Evolutionary conservation across 2,329 filamentous ascomycete species (phyloP).

Genomic region (Fusarium acutatum): DNA sequence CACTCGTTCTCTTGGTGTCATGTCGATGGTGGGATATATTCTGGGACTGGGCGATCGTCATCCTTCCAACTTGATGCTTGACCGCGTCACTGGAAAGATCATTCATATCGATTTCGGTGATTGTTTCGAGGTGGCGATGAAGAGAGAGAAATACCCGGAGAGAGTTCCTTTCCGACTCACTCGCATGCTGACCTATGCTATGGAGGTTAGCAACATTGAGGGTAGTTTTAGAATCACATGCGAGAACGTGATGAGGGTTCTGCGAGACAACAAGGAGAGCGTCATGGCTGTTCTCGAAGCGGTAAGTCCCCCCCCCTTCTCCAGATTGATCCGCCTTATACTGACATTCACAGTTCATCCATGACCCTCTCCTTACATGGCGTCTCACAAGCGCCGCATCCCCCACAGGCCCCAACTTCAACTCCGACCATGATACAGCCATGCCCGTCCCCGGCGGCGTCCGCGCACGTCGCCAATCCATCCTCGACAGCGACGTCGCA

Average conservation of each 20-base stretch:
- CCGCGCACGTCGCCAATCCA: conserved; percentile 72
- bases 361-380: conserved; percentile 99
- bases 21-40: conserved; percentile 99
- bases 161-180: conserved; percentile 97
- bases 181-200: conserved; percentile 98
- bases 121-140: conserved; percentile 99
- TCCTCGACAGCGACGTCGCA: conserved; percentile 70
- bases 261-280: conserved; percentile 97
- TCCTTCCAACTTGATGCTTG: conserved; percentile 97
- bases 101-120: conserved; percentile 99
- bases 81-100: conserved; percentile 94
- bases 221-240: conserved; percentile 98
- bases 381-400: conserved; percentile 75
- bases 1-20: conserved; percentile 94
- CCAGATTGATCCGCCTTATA: not conserved
- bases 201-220: conserved; percentile 99
- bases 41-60: conserved; percentile 95
- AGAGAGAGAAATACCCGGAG: conserved; percentile 98
- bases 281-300: conserved; percentile 98
- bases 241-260: conserved; percentile 96
- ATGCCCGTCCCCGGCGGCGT: conserved; percentile 57
- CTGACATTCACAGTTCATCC: conserved; percentile 77
- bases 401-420: conserved; percentile 73
- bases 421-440: conserved; percentile 65
- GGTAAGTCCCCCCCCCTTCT: conserved; percentile 64